These are phyloP conservation scores for Dictyophora rubrovolvata DNA, from an alignment of 768 basidiomycete genomes.

Conservation along the genomic window DNA sequence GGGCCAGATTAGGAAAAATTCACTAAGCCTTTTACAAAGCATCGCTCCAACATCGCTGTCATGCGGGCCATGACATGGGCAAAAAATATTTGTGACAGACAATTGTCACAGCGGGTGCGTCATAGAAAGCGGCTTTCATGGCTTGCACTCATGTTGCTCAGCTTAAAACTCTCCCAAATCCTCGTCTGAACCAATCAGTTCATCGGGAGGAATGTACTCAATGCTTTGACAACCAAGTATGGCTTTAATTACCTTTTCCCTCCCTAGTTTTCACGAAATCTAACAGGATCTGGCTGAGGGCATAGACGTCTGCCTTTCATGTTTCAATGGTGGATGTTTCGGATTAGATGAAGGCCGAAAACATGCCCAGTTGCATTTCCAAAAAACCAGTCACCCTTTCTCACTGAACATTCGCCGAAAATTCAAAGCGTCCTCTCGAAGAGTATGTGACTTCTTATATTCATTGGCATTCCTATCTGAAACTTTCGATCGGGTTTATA, in stretches of 20 bases:
- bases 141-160: slow-evolving; percentile 44
- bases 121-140: neutral
- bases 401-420: slow-evolving; percentile 74
- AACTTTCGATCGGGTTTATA: slow-evolving; percentile 19
- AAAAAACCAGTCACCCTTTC: slow-evolving; percentile 64
- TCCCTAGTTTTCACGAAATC: neutral
- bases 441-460: slow-evolving; percentile 39
- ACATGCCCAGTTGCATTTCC: slow-evolving; percentile 65
- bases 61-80: too few relatives aligned
- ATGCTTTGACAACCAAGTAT: slow-evolving; percentile 89
- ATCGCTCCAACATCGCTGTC: too few relatives aligned
- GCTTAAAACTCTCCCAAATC: slow-evolving; percentile 40
- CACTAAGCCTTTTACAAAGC: too few relatives aligned
- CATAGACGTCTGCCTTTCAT: slow-evolving; percentile 80
- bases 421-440: slow-evolving; percentile 48
- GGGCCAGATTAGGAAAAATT: too few relatives aligned
- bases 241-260: slow-evolving; percentile 7
- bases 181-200: slow-evolving; percentile 59
- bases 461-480: neutral
- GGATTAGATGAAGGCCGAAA: slow-evolving; percentile 36
- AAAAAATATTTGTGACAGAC: too few relatives aligned
- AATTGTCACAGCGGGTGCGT: neutral
- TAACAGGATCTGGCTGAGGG: slow-evolving; percentile 64
- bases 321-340: slow-evolving; percentile 92
- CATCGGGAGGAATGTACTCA: slow-evolving; percentile 94